Base-by-base conservation (phyloP, 23 red algal genomes). In the Cyanidiococcus yangmingshanensis region DNA sequence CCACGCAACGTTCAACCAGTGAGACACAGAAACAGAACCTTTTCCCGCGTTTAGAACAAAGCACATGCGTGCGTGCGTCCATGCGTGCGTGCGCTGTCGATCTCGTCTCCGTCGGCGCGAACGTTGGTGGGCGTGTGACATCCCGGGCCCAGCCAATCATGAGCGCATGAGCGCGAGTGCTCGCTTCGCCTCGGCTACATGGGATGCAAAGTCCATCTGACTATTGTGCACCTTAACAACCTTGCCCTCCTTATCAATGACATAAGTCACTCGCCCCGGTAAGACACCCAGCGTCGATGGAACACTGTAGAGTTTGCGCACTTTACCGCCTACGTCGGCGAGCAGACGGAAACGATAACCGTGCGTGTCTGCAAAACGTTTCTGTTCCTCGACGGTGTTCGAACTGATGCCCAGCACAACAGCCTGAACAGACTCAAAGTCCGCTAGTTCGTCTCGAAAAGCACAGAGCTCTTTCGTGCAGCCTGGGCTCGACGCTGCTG, bases 261-360 rank as follows among this genome's bases (percentile, higher is more conserved):
- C 90, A 59, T 82, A 95, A 26, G 90, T 95, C 26, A 89, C 83
- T 50, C 90, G 50, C 33, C 90, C 90, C 33, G 90, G 85, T 37
- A 95, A 74, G 37, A 95, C 75, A 35, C 86, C 82, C 74, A 95
- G 75, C 3, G 85, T 95, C 24, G 68, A 32, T 2, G 90, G 86
- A 50, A 95, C 90, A 1, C 74, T 78, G 82, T 89, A 95, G 7
- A 89, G 39, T 39, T 85, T 82, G 37, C 84, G 90, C 59, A 95
- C 76, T 50, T 77, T 29, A 45, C 77, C 81, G 40, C 84, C 77
- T 0, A 35, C 36, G 59, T 95, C 90, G 1, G 82, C 57, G 39
- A 95, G 39, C 12, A 95, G 74, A n/a, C 82, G 82, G 51, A 95
- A 95, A 1, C 76, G 57, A 40, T 71, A 81, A 35, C 59, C 39